Base-by-base conservation (phyloP, 164 flowering plant species). In the Stephania japonica region DNA sequence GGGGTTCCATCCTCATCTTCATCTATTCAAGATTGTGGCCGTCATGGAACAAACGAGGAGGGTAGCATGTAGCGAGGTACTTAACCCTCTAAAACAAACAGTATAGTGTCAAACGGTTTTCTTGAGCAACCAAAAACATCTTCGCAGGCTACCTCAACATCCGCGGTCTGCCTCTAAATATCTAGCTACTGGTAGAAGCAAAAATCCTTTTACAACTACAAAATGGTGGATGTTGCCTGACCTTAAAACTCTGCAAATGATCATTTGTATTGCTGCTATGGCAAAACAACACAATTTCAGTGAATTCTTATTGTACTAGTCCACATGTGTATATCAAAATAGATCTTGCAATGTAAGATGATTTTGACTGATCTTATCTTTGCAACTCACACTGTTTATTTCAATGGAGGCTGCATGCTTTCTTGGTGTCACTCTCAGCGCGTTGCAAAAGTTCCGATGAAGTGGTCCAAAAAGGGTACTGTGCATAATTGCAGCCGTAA, bases 31-130 rank as follows among this genome's bases (percentile, higher is more conserved):
- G 74, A 78, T 25, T 72, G 74, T 62, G 75, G 69, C 26, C 72
- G 50, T 70, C 80, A 70, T 26, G 76, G 72, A 8, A 75, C 62
- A 16, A 38, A n/a, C 63, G 82, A 72, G 71, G 80, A 77, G 59
- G 61, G 16, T 65, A 71, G 70, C 23, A 64, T 69, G 25, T 10
- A 18, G 27, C 19, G 71, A 74, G 66, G 59, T 19, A 49, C 27
- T 56, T 3, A 16, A 56, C n/a, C 62, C 19, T 56, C 19, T 19
- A 19, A 56, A 19, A 56, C n/a, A 16, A 56, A 56, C 21, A 0
- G 21, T 16, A 1, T 16, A 7, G 16, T 16, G 12, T 9, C 10
- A 2, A 16, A 47, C n/a, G 21, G 62, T 3, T 56, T 56, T 16
- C 62, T 16, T 16, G 19, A 56, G 62, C 16, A 2, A 19, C 7